A percentile compares a stretch with the other conserved stretches of the same genome.
Evolutionary conservation across 345 rosid genomes (phyloP).

Genomic region (Populus tremula): DNA sequence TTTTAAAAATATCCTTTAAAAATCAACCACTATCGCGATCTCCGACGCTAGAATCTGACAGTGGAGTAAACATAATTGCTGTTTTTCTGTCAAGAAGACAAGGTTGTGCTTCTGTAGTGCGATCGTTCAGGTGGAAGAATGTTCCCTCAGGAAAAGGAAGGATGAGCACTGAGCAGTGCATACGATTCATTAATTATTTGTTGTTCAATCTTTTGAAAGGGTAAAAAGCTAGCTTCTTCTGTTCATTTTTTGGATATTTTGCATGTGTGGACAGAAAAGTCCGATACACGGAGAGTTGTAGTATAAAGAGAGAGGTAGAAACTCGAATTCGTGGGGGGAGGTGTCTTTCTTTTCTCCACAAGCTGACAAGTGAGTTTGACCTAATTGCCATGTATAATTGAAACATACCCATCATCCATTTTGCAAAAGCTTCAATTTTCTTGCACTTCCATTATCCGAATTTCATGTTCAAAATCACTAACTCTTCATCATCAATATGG

Average conservation of each 20-base stretch:
- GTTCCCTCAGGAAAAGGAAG: slow-evolving; percentile 5
- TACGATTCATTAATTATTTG: background rate
- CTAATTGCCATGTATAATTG: slow-evolving; percentile 39
- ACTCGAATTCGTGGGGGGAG: slow-evolving; percentile 25
- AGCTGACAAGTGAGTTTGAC: slow-evolving; percentile 44
- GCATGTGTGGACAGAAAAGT: slow-evolving; percentile 31
- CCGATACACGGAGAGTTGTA: background rate
- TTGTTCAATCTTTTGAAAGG: slow-evolving; percentile 21
- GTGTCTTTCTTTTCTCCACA: slow-evolving; percentile 49
- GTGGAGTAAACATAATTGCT: slow-evolving; percentile 6
- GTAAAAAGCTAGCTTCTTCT: slow-evolving; percentile 7
- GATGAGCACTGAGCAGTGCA: slow-evolving; percentile 9
- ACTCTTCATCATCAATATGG: background rate
- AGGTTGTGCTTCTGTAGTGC: slow-evolving; percentile 16
- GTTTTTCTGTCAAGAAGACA: slow-evolving; percentile 7
- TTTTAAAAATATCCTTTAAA: too few species aligned
- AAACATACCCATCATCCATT: slow-evolving; percentile 36
- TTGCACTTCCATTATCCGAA: slow-evolving; percentile 17
- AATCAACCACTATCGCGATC: too few species aligned
- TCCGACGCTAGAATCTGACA: background rate
- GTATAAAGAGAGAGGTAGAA: slow-evolving; percentile 11
- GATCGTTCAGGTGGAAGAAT: slow-evolving; percentile 12
- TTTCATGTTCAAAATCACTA: slow-evolving; percentile 13
- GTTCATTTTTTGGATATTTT: slow-evolving; percentile 7
- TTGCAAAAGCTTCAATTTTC: slow-evolving; percentile 16